phyloP scores from a whole-genome alignment of 306 rosid genomes.

The Malus sieversii region DNA sequence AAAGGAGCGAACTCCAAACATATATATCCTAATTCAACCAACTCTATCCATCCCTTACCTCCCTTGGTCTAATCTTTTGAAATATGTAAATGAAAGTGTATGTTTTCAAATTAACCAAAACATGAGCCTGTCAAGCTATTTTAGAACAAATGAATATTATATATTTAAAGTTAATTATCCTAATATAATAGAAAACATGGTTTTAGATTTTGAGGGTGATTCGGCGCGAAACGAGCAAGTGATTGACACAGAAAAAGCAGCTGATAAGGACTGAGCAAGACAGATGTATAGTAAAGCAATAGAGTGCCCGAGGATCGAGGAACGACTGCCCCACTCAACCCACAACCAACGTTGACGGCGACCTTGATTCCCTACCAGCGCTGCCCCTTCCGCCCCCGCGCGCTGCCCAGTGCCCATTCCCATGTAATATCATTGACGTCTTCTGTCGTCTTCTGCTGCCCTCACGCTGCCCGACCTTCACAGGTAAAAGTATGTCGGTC shows the following conservation, averaged over 20 bases:
- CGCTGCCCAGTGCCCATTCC: constrained; percentile 8
- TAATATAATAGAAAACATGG: neutral
- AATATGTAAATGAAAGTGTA: no score
- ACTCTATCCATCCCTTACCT: no score
- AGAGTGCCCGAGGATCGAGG: constrained; percentile 43
- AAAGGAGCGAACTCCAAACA: no score
- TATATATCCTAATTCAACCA: no score
- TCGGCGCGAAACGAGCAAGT: constrained; percentile 16
- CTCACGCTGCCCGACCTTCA: constrained; percentile 32
- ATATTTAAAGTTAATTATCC: no score
- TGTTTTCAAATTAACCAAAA: no score
- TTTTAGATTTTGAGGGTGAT: constrained; percentile 11
- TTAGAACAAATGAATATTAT: no score
- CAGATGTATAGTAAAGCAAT: neutral
- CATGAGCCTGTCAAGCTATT: no score
- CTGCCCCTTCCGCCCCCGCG: constrained; percentile 11
- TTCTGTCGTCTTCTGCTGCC: constrained; percentile 54
- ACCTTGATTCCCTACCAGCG: constrained; percentile 37
- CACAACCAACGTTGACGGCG: constrained; percentile 27
- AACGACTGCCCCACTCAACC: constrained; percentile 21
- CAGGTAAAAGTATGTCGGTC: constrained; percentile 2
- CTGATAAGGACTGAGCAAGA: constrained; percentile 16
- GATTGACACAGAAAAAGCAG: constrained; percentile 9
- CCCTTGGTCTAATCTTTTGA: no score
- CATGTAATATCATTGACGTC: neutral